Evolutionary conservation across 257 asterid species (phyloP).

Genomic region (Solanum habrochaites): DNA sequence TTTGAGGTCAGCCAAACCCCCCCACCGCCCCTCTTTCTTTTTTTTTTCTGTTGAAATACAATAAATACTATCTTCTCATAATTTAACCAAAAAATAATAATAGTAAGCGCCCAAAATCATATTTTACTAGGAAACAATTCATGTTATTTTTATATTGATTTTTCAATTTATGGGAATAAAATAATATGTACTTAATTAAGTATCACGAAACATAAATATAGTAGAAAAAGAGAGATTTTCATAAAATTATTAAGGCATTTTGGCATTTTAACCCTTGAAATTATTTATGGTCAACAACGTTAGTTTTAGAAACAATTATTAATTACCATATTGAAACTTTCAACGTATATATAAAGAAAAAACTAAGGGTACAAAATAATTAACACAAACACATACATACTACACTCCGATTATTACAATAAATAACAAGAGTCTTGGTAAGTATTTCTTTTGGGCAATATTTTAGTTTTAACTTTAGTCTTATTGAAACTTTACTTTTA

Average conservation of each 20-base stretch:
- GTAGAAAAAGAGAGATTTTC: background rate
- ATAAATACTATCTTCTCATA: background rate
- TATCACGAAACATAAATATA: no score
- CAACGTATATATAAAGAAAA: background rate
- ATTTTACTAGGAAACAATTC: background rate
- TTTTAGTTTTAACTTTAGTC: background rate
- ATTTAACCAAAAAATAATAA: no score
- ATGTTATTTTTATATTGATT: no score
- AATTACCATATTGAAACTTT: background rate
- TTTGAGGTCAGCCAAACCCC: no score
- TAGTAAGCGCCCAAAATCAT: background rate
- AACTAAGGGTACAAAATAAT: background rate
- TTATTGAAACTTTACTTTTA: background rate
- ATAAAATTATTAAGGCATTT: background rate
- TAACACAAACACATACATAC: background rate
- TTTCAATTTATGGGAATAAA: no score
- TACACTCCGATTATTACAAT: no score
- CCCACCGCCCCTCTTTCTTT: accelerated
- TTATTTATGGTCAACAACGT: background rate
- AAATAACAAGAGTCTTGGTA: background rate
- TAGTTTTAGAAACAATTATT: background rate
- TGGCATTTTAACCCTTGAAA: background rate
- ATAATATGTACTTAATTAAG: background rate
- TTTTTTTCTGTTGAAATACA: background rate
- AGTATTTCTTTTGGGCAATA: no score